Evolutionary conservation across 2,329 filamentous ascomycete genomes (phyloP).

Genomic region (Aschersonia sp.): DNA sequence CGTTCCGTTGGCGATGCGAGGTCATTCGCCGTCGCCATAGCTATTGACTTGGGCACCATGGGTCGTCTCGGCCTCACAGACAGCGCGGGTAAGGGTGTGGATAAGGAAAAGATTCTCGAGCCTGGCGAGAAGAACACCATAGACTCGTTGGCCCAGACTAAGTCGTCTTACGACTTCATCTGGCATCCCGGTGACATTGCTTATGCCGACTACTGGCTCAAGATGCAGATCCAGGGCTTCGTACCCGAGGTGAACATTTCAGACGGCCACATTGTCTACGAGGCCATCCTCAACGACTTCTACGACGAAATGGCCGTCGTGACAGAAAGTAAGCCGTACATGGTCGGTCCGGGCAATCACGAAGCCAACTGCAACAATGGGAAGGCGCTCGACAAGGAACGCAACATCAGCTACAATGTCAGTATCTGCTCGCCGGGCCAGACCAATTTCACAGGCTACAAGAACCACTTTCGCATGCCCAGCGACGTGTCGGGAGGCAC

Average conservation of each 20-base stretch:
- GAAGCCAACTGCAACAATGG: slow-evolving; percentile 37
- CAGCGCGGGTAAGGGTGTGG: not conserved
- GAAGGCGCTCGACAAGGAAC: slow-evolving; percentile 11
- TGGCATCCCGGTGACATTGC: slow-evolving; percentile 38
- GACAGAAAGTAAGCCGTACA: slow-evolving; percentile 35
- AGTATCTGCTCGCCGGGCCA: slow-evolving; percentile 33
- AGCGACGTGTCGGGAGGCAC: slow-evolving; percentile 18
- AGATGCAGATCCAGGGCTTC: slow-evolving; percentile 7
- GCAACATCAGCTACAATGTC: not conserved
- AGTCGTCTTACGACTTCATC: slow-evolving; percentile 38
- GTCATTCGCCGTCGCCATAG: slow-evolving; percentile 13
- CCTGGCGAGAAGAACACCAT: slow-evolving; percentile 43
- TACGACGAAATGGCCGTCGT: slow-evolving; percentile 25
- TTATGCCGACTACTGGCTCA: slow-evolving; percentile 43
- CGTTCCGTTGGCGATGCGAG: slow-evolving; percentile 2
- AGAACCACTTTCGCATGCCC: slow-evolving; percentile 40
- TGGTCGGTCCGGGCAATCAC: slow-evolving; percentile 32
- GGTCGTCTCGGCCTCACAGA: slow-evolving; percentile 5
- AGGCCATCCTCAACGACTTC: slow-evolving; percentile 40
- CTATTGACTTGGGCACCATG: slow-evolving; percentile 5
- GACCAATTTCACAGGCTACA: slow-evolving; percentile 44
- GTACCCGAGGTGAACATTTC: slow-evolving; percentile 27
- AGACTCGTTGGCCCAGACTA: slow-evolving; percentile 30
- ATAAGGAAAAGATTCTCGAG: not conserved
- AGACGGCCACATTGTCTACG: slow-evolving; percentile 32